Percentiles rank a stretch among this genome's conserved stretches.
These are phyloP conservation scores for Usnea hakonensis DNA, from an alignment of 495 filamentous ascomycete genomes.

Conservation along the genomic window DNA sequence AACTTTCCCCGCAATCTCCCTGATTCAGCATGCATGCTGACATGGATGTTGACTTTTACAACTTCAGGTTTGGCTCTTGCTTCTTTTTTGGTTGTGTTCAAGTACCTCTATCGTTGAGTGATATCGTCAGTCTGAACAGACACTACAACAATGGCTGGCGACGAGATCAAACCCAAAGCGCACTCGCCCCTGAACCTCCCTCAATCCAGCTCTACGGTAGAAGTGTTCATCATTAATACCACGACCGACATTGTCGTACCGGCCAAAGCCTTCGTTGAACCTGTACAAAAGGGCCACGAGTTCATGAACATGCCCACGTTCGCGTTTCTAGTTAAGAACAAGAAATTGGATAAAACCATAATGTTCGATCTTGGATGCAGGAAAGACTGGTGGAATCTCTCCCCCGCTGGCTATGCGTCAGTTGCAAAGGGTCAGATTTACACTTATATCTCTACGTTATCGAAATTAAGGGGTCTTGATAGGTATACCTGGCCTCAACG, in stretches of 20 bases:
- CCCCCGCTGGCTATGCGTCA: conserved; percentile 13
- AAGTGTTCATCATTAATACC: conserved; percentile 34
- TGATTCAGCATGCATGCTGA: neutral
- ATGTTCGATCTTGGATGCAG: conserved; percentile 30
- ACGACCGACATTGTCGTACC: conserved; percentile 28
- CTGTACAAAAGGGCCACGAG: conserved; percentile 31
- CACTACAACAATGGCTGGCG: conserved; percentile 16
- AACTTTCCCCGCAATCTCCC: neutral
- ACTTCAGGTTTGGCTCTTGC: neutral
- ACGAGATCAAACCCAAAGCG: conserved; percentile 17
- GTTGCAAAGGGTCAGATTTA: conserved; percentile 17
- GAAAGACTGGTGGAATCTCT: conserved; percentile 30
- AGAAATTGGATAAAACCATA: conserved; percentile 24
- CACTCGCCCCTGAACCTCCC: conserved; percentile 17
- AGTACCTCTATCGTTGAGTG: neutral
- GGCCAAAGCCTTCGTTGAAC: conserved; percentile 30
- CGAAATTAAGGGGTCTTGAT: too few species aligned
- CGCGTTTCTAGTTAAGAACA: conserved; percentile 32
- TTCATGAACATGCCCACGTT: conserved; percentile 30
- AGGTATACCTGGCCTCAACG: conserved; percentile 21
- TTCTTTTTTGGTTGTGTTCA: neutral
- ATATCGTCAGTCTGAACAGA: neutral
- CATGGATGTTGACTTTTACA: neutral
- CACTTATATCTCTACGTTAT: too few species aligned
- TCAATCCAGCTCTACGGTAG: conserved; percentile 25